phyloP scores from a whole-genome alignment of 129 eudicot species.

The Lactuca sativa region DNA sequence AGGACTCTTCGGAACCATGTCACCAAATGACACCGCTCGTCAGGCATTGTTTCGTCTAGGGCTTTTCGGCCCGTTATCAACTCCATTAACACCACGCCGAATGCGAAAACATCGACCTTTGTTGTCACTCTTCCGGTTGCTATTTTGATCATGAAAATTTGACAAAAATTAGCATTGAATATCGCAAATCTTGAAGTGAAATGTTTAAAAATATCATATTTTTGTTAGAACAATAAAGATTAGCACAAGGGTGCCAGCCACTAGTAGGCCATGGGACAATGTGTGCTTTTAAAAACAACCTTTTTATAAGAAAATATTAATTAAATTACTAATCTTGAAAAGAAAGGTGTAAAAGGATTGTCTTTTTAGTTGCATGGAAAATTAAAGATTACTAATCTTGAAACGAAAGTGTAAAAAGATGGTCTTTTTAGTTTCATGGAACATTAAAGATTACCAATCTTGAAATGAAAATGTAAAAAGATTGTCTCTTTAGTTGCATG shows the following conservation, averaged over 20 bases:
- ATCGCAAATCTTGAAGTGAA: slow-evolving; percentile 10
- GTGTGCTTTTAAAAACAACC: neutral
- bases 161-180: neutral
- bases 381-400: neutral
- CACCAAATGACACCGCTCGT: slow-evolving; percentile 52
- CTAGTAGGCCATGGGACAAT: too few relatives aligned
- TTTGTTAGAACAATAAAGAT: neutral
- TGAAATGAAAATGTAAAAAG: neutral
- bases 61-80: slow-evolving; percentile 60
- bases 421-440: neutral
- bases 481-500: neutral
- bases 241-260: too few relatives aligned
- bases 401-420: slow-evolving; percentile 8
- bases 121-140: slow-evolving; percentile 68
- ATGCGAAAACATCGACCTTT: slow-evolving; percentile 60
- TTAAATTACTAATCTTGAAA: neutral
- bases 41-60: slow-evolving; percentile 47
- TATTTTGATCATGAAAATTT: slow-evolving; percentile 21
- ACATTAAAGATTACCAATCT: neutral
- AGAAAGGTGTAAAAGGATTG: neutral
- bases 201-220: neutral
- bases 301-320: neutral
- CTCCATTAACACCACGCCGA: slow-evolving; percentile 64
- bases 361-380: neutral
- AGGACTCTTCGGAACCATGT: slow-evolving; percentile 61